Evolutionary conservation across 2,329 filamentous ascomycete genomes (phyloP), one percentile per base, ranked within the genome.

Genomic region (Fusarium kyushuense): DNA sequence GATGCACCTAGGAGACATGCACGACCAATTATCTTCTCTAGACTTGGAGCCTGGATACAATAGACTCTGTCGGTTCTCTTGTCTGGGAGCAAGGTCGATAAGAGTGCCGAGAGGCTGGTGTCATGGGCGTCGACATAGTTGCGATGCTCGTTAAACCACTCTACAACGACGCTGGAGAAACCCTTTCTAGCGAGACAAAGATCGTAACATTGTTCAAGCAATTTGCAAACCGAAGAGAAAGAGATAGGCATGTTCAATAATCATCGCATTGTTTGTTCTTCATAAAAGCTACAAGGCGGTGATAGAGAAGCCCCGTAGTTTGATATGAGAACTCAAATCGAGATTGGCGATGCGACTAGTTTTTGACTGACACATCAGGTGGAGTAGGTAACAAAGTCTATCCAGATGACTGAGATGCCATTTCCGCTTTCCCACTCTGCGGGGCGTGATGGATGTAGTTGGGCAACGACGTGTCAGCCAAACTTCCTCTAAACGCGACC

Each of bases 51-150:
- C 73, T 92, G 87, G 2, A 97, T 82, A 36, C 84, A 86, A 75
- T 94, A 97, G 3, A 95, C 91, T 29, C 93, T 87, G 74, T 97
- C 93, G 4, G 88, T 89, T 54, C 93, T 85, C 67, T 86, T 89
- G 65, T 94, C 90, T 0, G 94, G 93, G 0, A 96, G 85, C 1
- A 97, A 79, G 4, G 90, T 89, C 2, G 92, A 94, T 0, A 97
- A 81, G 2, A 97, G 79, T 4, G 92, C 90, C 2, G 87, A 80
- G 2, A 84, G 81, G 72, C 89, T 81, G 2, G 86, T 87, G 29
- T 85, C 82, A 10, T 86, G 79, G 0, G 83, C 81, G 73, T 89
- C 80, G 17, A 97, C 83, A 2, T 79, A 78, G 17, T 78, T 77
- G 7, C 86, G 86, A 75, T 97, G 86, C 2, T 82, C 79, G 16